These are phyloP conservation scores for Apiospora malaysiana DNA, from an alignment of 2,329 filamentous ascomycete species.

Conservation along the genomic window DNA sequence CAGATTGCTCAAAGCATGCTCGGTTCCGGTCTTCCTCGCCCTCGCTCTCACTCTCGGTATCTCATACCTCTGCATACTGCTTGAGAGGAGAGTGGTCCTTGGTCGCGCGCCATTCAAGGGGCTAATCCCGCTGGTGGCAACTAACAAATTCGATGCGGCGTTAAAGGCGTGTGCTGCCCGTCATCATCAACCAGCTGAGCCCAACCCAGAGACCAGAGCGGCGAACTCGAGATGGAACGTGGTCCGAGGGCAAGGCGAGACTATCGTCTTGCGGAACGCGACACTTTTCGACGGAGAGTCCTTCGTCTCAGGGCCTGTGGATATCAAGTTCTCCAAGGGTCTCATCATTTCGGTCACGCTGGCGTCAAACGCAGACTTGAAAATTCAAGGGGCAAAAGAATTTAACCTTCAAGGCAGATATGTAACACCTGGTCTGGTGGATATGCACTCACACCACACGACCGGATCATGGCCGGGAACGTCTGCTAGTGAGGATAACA, in stretches of 20 bases:
- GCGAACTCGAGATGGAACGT: slow-evolving; percentile 49
- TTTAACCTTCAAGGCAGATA: slow-evolving; percentile 44
- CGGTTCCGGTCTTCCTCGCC: slow-evolving; percentile 10
- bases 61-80: slow-evolving; percentile 15
- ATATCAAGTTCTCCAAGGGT: slow-evolving; percentile 46
- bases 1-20: slow-evolving; percentile 18
- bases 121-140: neutral
- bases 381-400: slow-evolving; percentile 28
- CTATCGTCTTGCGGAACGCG: slow-evolving; percentile 45
- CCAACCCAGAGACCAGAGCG: slow-evolving; percentile 19
- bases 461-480: slow-evolving; percentile 40
- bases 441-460: slow-evolving; percentile 53
- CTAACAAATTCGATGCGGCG: slow-evolving; percentile 17
- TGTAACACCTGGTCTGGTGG: slow-evolving; percentile 51
- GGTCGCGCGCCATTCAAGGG: neutral
- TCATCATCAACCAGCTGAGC: slow-evolving; percentile 8
- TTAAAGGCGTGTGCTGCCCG: slow-evolving; percentile 20
- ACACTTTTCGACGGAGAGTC: slow-evolving; percentile 51
- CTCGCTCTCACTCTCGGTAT: slow-evolving; percentile 3
- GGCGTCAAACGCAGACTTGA: slow-evolving; percentile 25
- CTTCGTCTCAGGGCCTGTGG: slow-evolving; percentile 40
- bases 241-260: slow-evolving; percentile 43
- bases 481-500: slow-evolving; percentile 42
- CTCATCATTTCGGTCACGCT: slow-evolving; percentile 41
- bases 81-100: neutral